These are phyloP conservation scores for Metschnikowia dekortorum DNA, from an alignment of 805 yeast genomes.

Conservation along the genomic window DNA sequence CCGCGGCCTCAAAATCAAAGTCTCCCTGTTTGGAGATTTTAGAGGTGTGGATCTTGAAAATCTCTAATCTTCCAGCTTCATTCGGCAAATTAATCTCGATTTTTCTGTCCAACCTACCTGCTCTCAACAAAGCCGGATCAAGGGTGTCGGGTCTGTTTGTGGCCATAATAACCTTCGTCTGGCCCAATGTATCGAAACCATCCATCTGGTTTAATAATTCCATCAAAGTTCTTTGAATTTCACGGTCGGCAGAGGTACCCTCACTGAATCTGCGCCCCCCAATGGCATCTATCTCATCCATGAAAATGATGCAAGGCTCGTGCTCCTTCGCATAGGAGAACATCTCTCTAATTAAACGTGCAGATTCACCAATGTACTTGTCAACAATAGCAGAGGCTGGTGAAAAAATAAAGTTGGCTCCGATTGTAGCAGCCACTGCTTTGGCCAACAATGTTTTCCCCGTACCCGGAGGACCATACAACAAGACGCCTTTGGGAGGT, in stretches of 20 bases:
- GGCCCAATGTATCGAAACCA: conserved; percentile 94
- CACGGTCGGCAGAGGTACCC: conserved; percentile 98
- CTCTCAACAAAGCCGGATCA: conserved; percentile 95
- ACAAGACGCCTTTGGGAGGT: conserved; percentile 96
- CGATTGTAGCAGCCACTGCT: conserved; percentile 98
- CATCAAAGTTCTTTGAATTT: conserved; percentile 96
- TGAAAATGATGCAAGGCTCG: conserved; percentile 95
- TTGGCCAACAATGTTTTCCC: conserved; percentile 95
- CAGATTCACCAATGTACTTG: conserved; percentile 96
- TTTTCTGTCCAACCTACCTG: conserved; percentile 95
- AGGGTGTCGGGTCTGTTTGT: conserved; percentile 98
- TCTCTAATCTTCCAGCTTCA: conserved; percentile 91
- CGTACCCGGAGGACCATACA: conserved; percentile 98
- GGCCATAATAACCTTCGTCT: conserved; percentile 97
- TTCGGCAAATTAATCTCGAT: conserved; percentile 94
- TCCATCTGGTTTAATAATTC: conserved; percentile 97
- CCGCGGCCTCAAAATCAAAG: conserved; percentile 94
- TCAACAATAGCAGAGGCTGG: conserved; percentile 98
- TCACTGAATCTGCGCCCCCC: conserved; percentile 98
- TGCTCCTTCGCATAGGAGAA: conserved; percentile 96
- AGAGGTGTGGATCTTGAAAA: conserved; percentile 87
- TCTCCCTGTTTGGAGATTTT: conserved; percentile 89
- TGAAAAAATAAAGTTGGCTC: conserved; percentile 96
- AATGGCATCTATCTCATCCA: conserved; percentile 98
- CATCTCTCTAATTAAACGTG: conserved; percentile 95